Evolutionary conservation across 768 basidiomycete genomes (phyloP), one percentile per base, ranked within the genome.

Genomic region (Tricholoma hemisulphureum): DNA sequence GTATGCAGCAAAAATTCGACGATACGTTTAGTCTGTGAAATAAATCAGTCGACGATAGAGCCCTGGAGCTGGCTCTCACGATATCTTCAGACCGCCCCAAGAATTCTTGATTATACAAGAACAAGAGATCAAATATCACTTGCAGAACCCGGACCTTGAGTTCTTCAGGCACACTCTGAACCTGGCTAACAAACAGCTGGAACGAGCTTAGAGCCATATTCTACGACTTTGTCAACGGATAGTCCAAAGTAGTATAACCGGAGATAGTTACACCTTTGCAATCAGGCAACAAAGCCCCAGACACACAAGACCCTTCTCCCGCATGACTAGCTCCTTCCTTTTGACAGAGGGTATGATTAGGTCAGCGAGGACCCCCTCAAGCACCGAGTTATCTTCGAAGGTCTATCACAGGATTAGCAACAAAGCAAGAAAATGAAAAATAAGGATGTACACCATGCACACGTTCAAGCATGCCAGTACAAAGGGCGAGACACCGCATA

Each of bases 321-420:
- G 81, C 64, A 95, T 79, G 1, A 81, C 78, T 5, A 91, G 79
- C 63, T 96, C 93, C 73, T 95, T 95, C 53, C 92, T 84, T 67
- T 88, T 87, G 43, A 98, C 91, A 4, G 92, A 85, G 2, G 96
- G 96, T 29, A 97, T 84, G 65, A 98, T 93, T 16, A 99, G 77
- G 63, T 98, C 93, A 9, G 81, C 79, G 23, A 95, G 81, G 48
- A 94, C 82, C 58, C 89, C 91, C 68, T 90, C 87, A 16, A 95
- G 71, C 0, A 91, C 92, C 1, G 93, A 85, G 63, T 91, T 91
- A 77, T 70, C 89, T 57, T 92, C 82, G 51, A 95, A 81, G 7
- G 86, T 86, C 74, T 90, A 70, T 63, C 85, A 76, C 74, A 67
- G 55, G 53, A 60, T 51, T 11, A 63, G 54, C 29, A 28, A 24